Conservation (phyloP, 2,329 filamentous ascomycete species). For the Paraconiothyrium brasiliense region DNA sequence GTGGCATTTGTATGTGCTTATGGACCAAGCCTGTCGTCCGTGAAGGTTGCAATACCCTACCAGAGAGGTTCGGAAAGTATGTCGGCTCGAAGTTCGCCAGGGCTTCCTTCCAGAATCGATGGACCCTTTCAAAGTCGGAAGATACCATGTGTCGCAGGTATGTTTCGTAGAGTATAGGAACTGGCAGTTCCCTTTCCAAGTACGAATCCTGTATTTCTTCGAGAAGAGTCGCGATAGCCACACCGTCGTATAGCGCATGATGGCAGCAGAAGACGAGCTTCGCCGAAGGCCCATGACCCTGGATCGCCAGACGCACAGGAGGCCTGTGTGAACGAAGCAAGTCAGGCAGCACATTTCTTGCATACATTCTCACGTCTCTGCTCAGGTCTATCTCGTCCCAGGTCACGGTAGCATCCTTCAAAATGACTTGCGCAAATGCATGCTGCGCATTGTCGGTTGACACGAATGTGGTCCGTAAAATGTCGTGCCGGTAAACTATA, state of each 20-base stretch:
- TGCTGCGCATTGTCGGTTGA: slow-evolving; percentile 67
- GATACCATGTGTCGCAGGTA: slow-evolving; percentile 71
- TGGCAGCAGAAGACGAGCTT: slow-evolving; percentile 68
- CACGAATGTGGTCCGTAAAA: slow-evolving; percentile 80
- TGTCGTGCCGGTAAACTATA: slow-evolving; percentile 74
- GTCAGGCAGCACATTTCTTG: slow-evolving; percentile 58
- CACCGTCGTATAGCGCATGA: slow-evolving; percentile 87
- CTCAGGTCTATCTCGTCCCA: slow-evolving; percentile 48
- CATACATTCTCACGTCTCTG: slow-evolving; percentile 51
- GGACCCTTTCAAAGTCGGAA: slow-evolving; percentile 59
- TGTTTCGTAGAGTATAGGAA: slow-evolving; percentile 64
- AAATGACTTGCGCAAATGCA: slow-evolving; percentile 77
- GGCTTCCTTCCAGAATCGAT: slow-evolving; percentile 72
- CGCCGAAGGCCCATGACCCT: slow-evolving; percentile 27
- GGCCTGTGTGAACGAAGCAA: slow-evolving; percentile 49
- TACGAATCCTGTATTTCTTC: slow-evolving; percentile 73
- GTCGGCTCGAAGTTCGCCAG: slow-evolving; percentile 63
- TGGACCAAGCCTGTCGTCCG: slow-evolving; percentile 36
- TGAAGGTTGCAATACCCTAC: slow-evolving; percentile 13
- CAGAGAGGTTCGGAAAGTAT: slow-evolving; percentile 50
- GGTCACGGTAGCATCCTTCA: slow-evolving; percentile 58
- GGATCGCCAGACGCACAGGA: slow-evolving; percentile 49
- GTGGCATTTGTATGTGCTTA: slow-evolving; percentile 28
- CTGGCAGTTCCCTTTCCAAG: slow-evolving; percentile 56
- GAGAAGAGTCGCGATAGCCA: slow-evolving; percentile 75